Base-by-base conservation (phyloP, 306 rosid genomes). In the Arachis stenosperma region DNA sequence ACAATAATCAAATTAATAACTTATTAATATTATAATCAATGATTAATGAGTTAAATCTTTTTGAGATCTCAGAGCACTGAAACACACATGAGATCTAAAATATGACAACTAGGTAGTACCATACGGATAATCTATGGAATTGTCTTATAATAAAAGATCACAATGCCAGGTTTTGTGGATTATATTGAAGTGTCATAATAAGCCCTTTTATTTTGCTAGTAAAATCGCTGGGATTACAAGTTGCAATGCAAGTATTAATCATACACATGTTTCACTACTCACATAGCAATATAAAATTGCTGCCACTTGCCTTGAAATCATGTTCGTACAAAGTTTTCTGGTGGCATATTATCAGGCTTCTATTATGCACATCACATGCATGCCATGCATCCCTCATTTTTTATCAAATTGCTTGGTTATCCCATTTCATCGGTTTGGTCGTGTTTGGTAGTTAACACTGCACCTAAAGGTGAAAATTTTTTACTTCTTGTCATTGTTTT, bases 321-420 rank as follows among this genome's bases (percentile, higher is more conserved):
- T 51, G 75, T 53, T 62, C 47, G 9, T 37, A 67, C 70, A 52
- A 61, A 55, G 65, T 22, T 47, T 46, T 66, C 61, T 67, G 42
- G 29, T 36, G 50, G 75, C 71, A 60, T 14, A 59, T 78, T 70
- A 70, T 67, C 43, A 29, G 40, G 75, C 71, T 40, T 53, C 48
- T 22, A 59, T 67, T 12, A 42, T 51, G 75, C 60, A 69, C 6
- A 70, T 79, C 79, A 61, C 79, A 69, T 79, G 83, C 76, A 22
- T 22, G 27, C 27, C 27, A 33, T 33, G 37, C 37, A 33, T 33
- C 37, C 37, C 4, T 33, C 37, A 33, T 22, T 22, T 22, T 22
- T 22, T 22, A 33, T 33, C 37, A 33, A 33, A 33, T 33, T 33
- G 37, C 3, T 33, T 2, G 37, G 37, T 33, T 33, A 33, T 33